Base-by-base conservation (phyloP, 2,329 filamentous ascomycete species). In the Venturia pyrina region DNA sequence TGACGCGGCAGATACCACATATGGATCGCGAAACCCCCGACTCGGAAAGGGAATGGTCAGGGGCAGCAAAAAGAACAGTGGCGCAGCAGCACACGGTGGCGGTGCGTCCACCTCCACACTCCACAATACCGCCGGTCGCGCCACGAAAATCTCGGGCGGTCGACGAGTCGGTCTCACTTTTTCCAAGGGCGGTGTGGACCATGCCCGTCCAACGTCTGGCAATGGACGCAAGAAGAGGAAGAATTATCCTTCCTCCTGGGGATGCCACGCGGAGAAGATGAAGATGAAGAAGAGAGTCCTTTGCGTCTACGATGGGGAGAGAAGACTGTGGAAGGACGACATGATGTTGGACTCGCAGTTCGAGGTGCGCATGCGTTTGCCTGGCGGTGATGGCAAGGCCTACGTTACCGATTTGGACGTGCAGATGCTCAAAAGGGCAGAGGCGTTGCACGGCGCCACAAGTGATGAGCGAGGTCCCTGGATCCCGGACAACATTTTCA, bases 281-380 rank as follows among this genome's bases (percentile, higher is more conserved):
- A 96, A 90, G 74, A 96, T 96, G 86, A 97, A 96, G 86, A 97
- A 97, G 85, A 90, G 95, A 37, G 91, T 97, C 65, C 83, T 98
- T 72, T 91, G 91, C 69, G 90, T 96, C 24, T 99, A 96, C 72
- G 92, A 98, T 73, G 95, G 95, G 0, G 84, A 84, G 19, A 87
- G 93, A 64, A 87, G 93, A 53, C 83, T 99, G 62, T 95, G 90
- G 85, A 98, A 98, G 81, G 95, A 99, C 74, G 95, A 99, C 78
- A 95, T 98, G 91, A 96, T 97, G 92, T 87, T 99, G 62, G 91
- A 93, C 71, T 92, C 90, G 19, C 92, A 96, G 71, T 93, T 95
- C 73, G 95, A 99, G 78, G 91, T 98, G 46, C 91, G 93, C 73
- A 83, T 96, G 76, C 87, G 87, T 76, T 83, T 97, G 68, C 73